Evolutionary conservation across 495 filamentous ascomycete species (phyloP).

Genomic region (Apodospora peruviana): DNA sequence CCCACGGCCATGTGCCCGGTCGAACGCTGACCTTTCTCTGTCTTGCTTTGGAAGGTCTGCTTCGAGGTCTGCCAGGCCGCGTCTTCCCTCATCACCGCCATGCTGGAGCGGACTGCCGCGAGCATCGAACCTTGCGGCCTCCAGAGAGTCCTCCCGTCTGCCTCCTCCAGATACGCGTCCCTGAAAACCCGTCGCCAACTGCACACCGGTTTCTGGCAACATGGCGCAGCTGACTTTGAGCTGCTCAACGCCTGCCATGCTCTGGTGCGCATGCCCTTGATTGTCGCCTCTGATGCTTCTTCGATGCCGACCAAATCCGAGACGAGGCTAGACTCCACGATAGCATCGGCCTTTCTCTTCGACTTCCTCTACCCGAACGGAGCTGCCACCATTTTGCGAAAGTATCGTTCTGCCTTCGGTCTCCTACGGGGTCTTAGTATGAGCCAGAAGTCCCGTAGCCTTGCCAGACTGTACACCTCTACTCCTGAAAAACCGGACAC

Average conservation of each 20-base stretch:
- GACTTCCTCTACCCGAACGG: conserved; percentile 60
- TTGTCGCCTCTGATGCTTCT: neutral
- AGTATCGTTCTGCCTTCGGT: conserved; percentile 14
- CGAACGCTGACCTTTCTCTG: too few species aligned
- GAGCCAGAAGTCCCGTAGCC: neutral
- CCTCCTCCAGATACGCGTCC: conserved; percentile 42
- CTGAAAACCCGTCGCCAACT: conserved; percentile 53
- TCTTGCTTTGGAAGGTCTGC: too few species aligned
- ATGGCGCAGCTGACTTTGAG: conserved; percentile 55
- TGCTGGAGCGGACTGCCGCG: conserved; percentile 80
- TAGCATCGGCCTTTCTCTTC: conserved; percentile 42
- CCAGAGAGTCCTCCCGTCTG: conserved; percentile 55
- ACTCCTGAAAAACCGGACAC: neutral
- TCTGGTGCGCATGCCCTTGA: conserved; percentile 24
- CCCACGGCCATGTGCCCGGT: too few species aligned
- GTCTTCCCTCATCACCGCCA: conserved; percentile 44
- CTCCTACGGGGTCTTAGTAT: conserved; percentile 10
- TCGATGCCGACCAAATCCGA: conserved; percentile 11
- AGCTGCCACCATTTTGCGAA: conserved; percentile 43
- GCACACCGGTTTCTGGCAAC: conserved; percentile 61
- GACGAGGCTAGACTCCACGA: conserved; percentile 21
- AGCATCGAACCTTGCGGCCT: conserved; percentile 69
- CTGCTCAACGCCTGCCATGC: conserved; percentile 43
- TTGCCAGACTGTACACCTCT: neutral
- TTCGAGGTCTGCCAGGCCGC: too few species aligned